phyloP scores from a whole-genome alignment of 1,284 basidiomycete species.

The Apiotrichum gracile region DNA sequence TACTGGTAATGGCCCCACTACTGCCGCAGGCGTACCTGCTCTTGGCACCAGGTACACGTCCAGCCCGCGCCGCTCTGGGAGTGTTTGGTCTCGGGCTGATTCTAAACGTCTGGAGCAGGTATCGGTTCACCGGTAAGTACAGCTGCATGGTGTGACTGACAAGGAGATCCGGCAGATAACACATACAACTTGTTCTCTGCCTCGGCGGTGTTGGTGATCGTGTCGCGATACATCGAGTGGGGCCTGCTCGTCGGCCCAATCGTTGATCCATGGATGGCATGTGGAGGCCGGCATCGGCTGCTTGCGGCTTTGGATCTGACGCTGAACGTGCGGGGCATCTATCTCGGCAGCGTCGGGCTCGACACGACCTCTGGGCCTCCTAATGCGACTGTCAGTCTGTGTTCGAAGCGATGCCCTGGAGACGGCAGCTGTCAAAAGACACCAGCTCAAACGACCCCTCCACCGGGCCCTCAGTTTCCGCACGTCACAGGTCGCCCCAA shows the following conservation, averaged over 20 bases:
- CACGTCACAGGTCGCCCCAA: background rate
- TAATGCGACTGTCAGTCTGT: background rate
- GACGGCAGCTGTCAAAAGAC: background rate
- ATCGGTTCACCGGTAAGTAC: slow-evolving; percentile 25
- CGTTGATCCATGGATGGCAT: slow-evolving; percentile 25
- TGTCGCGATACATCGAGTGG: slow-evolving; percentile 29
- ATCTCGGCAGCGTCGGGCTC: slow-evolving; percentile 22
- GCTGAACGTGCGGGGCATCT: slow-evolving; percentile 32
- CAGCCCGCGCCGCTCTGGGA: slow-evolving; percentile 16
- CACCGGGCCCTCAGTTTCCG: background rate
- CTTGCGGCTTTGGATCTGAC: slow-evolving; percentile 26
- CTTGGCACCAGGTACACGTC: slow-evolving; percentile 19
- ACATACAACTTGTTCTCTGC: slow-evolving; percentile 27
- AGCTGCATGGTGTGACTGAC: background rate
- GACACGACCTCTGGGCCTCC: slow-evolving; percentile 6
- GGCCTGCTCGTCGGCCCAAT: slow-evolving; percentile 22
- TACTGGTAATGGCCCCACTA: slow-evolving; percentile 9
- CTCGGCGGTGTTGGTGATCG: slow-evolving; percentile 22
- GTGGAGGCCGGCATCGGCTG: slow-evolving; percentile 13
- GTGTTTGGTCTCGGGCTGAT: slow-evolving; percentile 17
- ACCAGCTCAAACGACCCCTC: background rate
- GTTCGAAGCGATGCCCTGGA: background rate
- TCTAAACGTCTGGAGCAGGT: slow-evolving; percentile 8
- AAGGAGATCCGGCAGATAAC: slow-evolving; percentile 23
- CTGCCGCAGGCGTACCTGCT: slow-evolving; percentile 23